Conservation (phyloP, 768 basidiomycete genomes). For the Candolleomyces efflorescens region DNA sequence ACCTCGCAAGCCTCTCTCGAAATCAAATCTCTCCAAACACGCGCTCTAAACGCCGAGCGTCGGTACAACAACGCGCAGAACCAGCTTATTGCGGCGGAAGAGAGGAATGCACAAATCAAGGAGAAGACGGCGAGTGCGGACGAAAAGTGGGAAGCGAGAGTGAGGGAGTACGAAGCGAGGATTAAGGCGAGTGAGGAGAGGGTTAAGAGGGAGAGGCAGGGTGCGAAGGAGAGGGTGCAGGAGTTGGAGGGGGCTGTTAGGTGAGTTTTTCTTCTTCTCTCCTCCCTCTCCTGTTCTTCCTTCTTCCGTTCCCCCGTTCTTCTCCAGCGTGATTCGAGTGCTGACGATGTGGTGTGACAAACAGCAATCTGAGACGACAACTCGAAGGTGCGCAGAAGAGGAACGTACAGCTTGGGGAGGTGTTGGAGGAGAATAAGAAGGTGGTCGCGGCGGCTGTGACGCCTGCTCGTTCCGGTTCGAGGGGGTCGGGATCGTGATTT, state of each 20-base stretch:
- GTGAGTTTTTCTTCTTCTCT: conserved; percentile 17
- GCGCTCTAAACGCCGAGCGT: conserved; percentile 82
- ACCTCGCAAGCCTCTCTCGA: conserved; percentile 59
- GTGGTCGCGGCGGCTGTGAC: background rate
- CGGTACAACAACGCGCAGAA: conserved; percentile 83
- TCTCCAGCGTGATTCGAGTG: too few relatives aligned
- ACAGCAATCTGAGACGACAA: conserved; percentile 37
- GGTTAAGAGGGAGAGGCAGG: conserved; percentile 91
- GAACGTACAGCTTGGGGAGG: conserved; percentile 53
- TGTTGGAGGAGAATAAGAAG: conserved; percentile 39
- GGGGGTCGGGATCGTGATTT: too few relatives aligned
- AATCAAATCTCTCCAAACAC: conserved; percentile 61
- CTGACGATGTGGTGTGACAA: too few relatives aligned
- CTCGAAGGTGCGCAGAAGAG: conserved; percentile 77
- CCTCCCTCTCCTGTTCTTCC: too few relatives aligned
- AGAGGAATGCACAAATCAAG: conserved; percentile 72
- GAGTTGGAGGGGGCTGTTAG: conserved; percentile 72
- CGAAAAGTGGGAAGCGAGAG: conserved; percentile 90
- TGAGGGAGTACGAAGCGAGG: conserved; percentile 85
- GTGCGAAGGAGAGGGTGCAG: conserved; percentile 77
- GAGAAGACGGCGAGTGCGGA: conserved; percentile 72
- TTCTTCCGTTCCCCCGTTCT: too few relatives aligned
- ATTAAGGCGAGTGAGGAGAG: conserved; percentile 84
- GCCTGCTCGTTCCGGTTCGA: too few relatives aligned
- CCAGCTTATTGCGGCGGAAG: conserved; percentile 79